A percentile compares a stretch with the other conserved stretches of the same genome.
These are phyloP conservation scores for Cetradonia linearis DNA, from an alignment of 495 filamentous ascomycete species.

Conservation along the genomic window DNA sequence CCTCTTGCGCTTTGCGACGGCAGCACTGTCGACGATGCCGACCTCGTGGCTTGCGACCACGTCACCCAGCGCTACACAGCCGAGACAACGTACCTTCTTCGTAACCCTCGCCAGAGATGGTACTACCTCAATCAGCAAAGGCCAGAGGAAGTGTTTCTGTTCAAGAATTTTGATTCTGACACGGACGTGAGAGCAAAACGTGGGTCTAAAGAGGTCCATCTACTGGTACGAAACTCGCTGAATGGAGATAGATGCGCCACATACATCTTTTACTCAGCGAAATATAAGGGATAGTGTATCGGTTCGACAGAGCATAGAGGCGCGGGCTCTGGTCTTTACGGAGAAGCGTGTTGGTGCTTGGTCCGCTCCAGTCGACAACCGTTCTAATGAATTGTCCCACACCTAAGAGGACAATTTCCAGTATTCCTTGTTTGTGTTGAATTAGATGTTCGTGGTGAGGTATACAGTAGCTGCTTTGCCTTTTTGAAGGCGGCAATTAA, in stretches of 20 bases:
- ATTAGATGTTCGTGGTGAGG: neutral
- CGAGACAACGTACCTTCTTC: conserved; percentile 8
- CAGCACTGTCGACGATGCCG: conserved; percentile 20
- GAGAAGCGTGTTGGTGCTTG: neutral
- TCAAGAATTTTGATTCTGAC: conserved; percentile 21
- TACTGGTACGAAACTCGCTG: neutral
- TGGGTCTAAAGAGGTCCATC: neutral
- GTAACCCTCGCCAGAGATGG: conserved; percentile 22
- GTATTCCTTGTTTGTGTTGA: neutral
- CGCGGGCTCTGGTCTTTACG: conserved; percentile 12
- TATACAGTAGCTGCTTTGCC: neutral
- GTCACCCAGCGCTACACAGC: conserved; percentile 7
- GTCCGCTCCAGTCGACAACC: neutral
- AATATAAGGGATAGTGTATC: neutral
- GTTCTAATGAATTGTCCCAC: neutral
- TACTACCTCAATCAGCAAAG: conserved; percentile 30
- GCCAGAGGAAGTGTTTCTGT: conserved; percentile 27
- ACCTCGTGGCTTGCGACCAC: conserved; percentile 27
- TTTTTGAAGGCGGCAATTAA: neutral
- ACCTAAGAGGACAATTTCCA: neutral
- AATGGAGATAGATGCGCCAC: conserved; percentile 2
- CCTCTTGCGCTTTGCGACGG: conserved; percentile 31
- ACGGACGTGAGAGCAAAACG: neutral
- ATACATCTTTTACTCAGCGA: conserved; percentile 5
- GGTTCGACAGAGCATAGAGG: conserved; percentile 11